Evolutionary conservation across 2,329 filamentous ascomycete genomes (phyloP).

Genomic region (Ophiocordyceps camponoti-leonardi): DNA sequence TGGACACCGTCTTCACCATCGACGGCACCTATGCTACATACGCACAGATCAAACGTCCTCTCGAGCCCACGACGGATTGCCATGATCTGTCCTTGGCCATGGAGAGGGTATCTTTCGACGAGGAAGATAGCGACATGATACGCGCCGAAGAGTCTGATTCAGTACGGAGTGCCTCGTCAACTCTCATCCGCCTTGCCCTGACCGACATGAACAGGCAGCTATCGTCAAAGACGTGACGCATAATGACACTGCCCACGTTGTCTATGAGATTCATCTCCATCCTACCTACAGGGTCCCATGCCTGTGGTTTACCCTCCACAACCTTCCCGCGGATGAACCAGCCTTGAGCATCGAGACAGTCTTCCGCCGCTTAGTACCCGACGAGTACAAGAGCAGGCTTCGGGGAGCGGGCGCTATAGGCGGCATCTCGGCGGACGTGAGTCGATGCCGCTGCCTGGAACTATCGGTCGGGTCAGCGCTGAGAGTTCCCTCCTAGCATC

Average conservation of each 20-base stretch:
- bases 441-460: slow-evolving; percentile 17
- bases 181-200: not conserved
- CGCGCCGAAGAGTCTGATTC: slow-evolving; percentile 33
- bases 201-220: slow-evolving; percentile 18
- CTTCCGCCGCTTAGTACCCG: slow-evolving; percentile 53
- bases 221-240: slow-evolving; percentile 14
- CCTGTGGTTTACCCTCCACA: slow-evolving; percentile 55
- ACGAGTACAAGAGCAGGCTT: slow-evolving; percentile 43
- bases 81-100: slow-evolving; percentile 28
- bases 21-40: slow-evolving; percentile 32
- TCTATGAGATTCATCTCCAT: slow-evolving; percentile 61
- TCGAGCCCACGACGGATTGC: slow-evolving; percentile 26
- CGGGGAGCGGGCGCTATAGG: slow-evolving; percentile 47
- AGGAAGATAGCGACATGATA: slow-evolving; percentile 27
- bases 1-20: slow-evolving; percentile 25
- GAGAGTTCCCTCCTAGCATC: slow-evolving; percentile 41
- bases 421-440: slow-evolving; percentile 60
- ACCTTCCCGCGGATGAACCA: slow-evolving; percentile 35
- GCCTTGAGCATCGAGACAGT: slow-evolving; percentile 49
- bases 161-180: slow-evolving; percentile 15
- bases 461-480: slow-evolving; percentile 7
- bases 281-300: slow-evolving; percentile 60
- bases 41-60: slow-evolving; percentile 36
- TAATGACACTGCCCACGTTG: slow-evolving; percentile 29
- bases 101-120: slow-evolving; percentile 25